Evolutionary conservation across 1,284 basidiomycete species (phyloP).

Genomic region (Ceratobasidium sp.): DNA sequence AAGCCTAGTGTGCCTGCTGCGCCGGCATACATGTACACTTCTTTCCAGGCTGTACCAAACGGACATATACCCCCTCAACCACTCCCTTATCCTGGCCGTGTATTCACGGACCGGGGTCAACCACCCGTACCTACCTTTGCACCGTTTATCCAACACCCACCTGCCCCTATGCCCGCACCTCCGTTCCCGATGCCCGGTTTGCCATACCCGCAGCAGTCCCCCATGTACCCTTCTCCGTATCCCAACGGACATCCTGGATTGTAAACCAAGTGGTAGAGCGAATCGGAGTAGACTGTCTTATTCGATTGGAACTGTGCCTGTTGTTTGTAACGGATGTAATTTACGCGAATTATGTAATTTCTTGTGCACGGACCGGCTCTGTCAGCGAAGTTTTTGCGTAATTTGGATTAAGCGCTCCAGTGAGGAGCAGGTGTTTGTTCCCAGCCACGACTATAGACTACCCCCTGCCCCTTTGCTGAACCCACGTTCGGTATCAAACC

Average conservation of each 20-base stretch:
- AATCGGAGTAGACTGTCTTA: slow-evolving; percentile 14
- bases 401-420: slow-evolving; percentile 17
- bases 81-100: neutral
- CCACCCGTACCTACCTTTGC: slow-evolving; percentile 10
- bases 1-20: neutral
- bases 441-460: slow-evolving; percentile 40
- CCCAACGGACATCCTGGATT: slow-evolving; percentile 16
- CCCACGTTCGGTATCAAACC: slow-evolving; percentile 10
- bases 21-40: slow-evolving; percentile 19
- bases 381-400: slow-evolving; percentile 34
- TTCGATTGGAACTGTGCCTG: neutral
- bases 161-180: neutral
- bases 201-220: slow-evolving; percentile 22
- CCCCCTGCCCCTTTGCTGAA: slow-evolving; percentile 30
- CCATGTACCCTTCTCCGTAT: slow-evolving; percentile 28
- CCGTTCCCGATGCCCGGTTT: too few relatives aligned
- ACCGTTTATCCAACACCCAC: neutral
- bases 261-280: neutral
- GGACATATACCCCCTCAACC: slow-evolving; percentile 1
- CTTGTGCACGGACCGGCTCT: slow-evolving; percentile 25
- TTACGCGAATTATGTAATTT: slow-evolving; percentile 39
- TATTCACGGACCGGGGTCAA: neutral
- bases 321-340: slow-evolving; percentile 38
- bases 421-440: slow-evolving; percentile 19
- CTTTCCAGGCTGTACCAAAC: slow-evolving; percentile 21